Evolutionary conservation across 2,329 filamentous ascomycete genomes (phyloP).

Genomic region (Xylaria sp.): DNA sequence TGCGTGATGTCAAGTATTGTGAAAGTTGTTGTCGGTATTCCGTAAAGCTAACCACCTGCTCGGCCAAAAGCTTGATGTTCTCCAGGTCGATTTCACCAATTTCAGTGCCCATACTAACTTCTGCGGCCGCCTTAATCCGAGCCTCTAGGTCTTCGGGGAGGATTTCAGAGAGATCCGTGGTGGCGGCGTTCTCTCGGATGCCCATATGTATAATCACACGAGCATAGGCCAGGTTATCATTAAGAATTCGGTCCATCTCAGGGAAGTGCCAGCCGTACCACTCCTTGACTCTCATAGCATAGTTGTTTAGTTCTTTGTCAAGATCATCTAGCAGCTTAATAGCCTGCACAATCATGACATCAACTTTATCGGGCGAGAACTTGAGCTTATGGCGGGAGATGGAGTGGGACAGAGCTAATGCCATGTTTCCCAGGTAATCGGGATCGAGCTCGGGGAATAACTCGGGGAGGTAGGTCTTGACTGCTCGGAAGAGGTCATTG

Average conservation of each 20-base stretch:
- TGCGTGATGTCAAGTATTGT: constrained; percentile 89
- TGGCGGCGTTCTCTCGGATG: constrained; percentile 82
- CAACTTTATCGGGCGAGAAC: constrained; percentile 98
- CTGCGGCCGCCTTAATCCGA: constrained; percentile 91
- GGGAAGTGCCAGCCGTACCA: constrained; percentile 99
- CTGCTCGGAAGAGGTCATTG: constrained; percentile 91
- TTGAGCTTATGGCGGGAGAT: constrained; percentile 98
- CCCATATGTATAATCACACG: constrained; percentile 89
- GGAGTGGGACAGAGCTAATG: constrained; percentile 94
- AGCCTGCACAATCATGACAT: constrained; percentile 99
- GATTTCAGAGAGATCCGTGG: constrained; percentile 85
- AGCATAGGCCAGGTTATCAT: constrained; percentile 95
- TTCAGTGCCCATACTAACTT: constrained; percentile 98
- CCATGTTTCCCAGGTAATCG: constrained; percentile 92
- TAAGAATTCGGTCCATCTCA: constrained; percentile 95
- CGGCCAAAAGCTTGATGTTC: constrained; percentile 90
- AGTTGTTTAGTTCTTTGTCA: constrained; percentile 98
- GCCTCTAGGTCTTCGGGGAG: constrained; percentile 95
- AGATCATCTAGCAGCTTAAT: constrained; percentile 94
- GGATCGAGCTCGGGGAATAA: constrained; percentile 89
- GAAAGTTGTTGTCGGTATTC: constrained; percentile 91
- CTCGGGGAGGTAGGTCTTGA: constrained; percentile 89
- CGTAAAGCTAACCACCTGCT: constrained; percentile 92
- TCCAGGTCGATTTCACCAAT: constrained; percentile 92
- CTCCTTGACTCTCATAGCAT: constrained; percentile 99